A percentile compares a stretch with the other conserved stretches of the same genome.
Evolutionary conservation across 345 rosid species (phyloP).

Genomic region (Euphorbia peplus): DNA sequence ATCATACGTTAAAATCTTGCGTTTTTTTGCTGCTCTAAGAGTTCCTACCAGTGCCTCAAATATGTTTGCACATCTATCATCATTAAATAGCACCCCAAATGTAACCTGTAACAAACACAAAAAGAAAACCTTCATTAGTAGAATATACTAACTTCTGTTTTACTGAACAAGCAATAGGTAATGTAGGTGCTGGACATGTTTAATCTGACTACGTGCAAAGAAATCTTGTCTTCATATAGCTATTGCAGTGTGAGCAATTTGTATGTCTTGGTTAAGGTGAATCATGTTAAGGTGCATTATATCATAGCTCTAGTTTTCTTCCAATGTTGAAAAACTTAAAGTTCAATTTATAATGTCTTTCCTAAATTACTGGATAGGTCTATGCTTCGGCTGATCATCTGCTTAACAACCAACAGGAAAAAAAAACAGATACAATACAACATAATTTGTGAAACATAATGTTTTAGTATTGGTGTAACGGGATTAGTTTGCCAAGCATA

Average conservation of each 20-base stretch:
- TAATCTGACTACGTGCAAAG: background rate
- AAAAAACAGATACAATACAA: too few species aligned
- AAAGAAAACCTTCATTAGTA: background rate
- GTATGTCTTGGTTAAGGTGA: too few species aligned
- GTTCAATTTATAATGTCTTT: background rate
- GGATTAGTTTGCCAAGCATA: background rate
- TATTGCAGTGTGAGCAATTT: background rate
- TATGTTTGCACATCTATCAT: slow-evolving; percentile 88
- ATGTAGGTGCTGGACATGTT: background rate
- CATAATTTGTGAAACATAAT: background rate
- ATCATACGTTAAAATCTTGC: slow-evolving; percentile 61
- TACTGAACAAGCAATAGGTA: background rate
- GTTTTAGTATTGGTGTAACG: background rate
- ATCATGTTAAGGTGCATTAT: too few species aligned
- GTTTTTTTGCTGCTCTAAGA: slow-evolving; percentile 88
- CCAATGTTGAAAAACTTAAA: background rate
- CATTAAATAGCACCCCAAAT: slow-evolving; percentile 79
- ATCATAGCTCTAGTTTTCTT: background rate
- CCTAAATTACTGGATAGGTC: background rate
- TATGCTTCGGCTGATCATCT: background rate
- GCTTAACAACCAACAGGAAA: background rate
- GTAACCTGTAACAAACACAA: slow-evolving; percentile 68
- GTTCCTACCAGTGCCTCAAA: slow-evolving; percentile 95
- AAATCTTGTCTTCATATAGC: background rate
- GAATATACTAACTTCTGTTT: too few species aligned